These are phyloP conservation scores for Flueggea neowawraea DNA, from an alignment of 441 rosid genomes.

Conservation along the genomic window DNA sequence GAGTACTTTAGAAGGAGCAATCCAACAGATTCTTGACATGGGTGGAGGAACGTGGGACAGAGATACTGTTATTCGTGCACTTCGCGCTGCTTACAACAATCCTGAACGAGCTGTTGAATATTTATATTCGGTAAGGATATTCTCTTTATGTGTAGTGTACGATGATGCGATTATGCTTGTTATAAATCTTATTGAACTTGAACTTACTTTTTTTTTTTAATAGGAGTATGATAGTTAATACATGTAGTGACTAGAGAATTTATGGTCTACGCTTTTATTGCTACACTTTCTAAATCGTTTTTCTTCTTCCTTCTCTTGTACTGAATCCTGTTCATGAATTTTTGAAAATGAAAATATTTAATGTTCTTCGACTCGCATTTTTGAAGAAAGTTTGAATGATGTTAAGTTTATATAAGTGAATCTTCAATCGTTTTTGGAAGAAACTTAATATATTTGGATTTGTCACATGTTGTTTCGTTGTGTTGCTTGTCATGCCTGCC, in stretches of 20 bases:
- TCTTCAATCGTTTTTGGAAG: not conserved
- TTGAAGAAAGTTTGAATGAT: too few relatives aligned
- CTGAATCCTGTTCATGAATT: not conserved
- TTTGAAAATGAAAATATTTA: not conserved
- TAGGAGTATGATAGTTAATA: not conserved
- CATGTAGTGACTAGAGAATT: not conserved
- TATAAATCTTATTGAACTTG: not conserved
- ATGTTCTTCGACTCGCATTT: not conserved
- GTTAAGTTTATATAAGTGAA: not conserved
- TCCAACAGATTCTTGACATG: slow-evolving; percentile 90
- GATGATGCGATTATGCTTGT: too few relatives aligned
- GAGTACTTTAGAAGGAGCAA: slow-evolving; percentile 58
- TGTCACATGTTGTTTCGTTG: not conserved
- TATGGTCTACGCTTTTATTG: not conserved
- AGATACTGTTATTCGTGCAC: slow-evolving; percentile 78
- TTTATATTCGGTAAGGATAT: slow-evolving; percentile 65
- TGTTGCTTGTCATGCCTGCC: not conserved
- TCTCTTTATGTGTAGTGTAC: not conserved
- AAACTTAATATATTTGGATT: not conserved
- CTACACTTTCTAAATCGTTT: too few relatives aligned
- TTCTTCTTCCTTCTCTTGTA: not conserved
- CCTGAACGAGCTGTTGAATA: slow-evolving; percentile 98
- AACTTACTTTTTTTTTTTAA: not conserved
- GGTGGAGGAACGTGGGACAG: slow-evolving; percentile 96
- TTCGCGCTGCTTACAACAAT: slow-evolving; percentile 90